These are phyloP conservation scores for Scedosporium apiospermum DNA, from an alignment of 2,329 filamentous ascomycete genomes.

Conservation along the genomic window DNA sequence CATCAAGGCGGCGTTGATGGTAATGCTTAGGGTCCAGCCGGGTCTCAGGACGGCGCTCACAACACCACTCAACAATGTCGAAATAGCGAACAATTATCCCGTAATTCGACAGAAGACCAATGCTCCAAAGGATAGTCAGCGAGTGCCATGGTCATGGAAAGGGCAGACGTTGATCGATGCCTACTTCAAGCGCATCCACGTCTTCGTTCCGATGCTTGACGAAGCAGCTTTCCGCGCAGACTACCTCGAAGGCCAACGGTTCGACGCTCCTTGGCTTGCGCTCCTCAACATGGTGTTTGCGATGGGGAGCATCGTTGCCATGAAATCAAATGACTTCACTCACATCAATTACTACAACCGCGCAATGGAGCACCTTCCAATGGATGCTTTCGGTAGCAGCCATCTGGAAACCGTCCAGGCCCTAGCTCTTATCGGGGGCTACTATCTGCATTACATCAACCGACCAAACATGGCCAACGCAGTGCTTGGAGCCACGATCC, in stretches of 20 bases:
- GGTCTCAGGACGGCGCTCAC: conserved; percentile 34
- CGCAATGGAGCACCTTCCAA: conserved; percentile 54
- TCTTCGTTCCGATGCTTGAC: conserved; percentile 65
- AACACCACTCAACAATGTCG: conserved; percentile 35
- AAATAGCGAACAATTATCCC: conserved; percentile 35
- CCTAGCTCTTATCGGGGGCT: conserved; percentile 61
- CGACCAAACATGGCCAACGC: conserved; percentile 69
- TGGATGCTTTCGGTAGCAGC: conserved; percentile 54
- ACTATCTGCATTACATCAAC: conserved; percentile 71
- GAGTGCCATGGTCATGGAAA: conserved; percentile 50
- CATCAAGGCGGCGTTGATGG: conserved; percentile 64
- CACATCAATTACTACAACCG: conserved; percentile 63
- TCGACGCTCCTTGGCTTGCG: conserved; percentile 61
- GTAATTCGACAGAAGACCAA: conserved; percentile 31
- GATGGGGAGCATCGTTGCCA: conserved; percentile 61
- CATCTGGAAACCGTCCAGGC: conserved; percentile 65
- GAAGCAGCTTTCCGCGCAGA: conserved; percentile 57
- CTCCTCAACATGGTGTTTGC: conserved; percentile 70
- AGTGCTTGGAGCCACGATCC: conserved; percentile 59
- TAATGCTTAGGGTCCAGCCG: conserved; percentile 52
- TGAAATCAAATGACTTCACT: conserved; percentile 53
- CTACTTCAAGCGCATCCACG: conserved; percentile 67
- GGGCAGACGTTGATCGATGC: conserved; percentile 62
- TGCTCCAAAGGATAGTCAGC: conserved; percentile 36
- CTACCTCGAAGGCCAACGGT: conserved; percentile 44